Evolutionary conservation across 148 eudicot genomes (phyloP).

Genomic region (Nepenthes mirabilis): DNA sequence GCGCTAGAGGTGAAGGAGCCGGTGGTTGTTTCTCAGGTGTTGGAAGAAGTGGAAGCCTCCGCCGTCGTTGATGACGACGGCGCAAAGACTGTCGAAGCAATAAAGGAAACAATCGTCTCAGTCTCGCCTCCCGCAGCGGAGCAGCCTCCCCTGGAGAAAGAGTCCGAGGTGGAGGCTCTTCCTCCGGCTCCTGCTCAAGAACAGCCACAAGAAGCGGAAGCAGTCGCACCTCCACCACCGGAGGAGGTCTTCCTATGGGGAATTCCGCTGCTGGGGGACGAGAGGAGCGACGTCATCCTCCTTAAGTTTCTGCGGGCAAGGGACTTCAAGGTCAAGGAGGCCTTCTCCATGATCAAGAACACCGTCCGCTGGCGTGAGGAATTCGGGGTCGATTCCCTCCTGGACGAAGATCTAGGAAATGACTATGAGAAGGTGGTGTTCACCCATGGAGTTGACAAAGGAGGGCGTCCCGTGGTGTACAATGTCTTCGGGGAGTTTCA

Average conservation of each 20-base stretch:
- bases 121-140: conserved; percentile 11
- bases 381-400: conserved; percentile 32
- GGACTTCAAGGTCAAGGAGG: conserved; percentile 55
- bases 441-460: conserved; percentile 45
- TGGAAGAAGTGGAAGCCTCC: conserved; percentile 10
- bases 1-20: conserved; percentile 3
- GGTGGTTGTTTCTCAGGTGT: conserved; percentile 13
- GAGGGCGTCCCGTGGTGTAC: conserved; percentile 44
- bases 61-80: conserved; percentile 21
- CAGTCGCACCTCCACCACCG: conserved; percentile 29
- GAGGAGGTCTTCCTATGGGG: conserved; percentile 58
- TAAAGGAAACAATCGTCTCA: conserved; percentile 58
- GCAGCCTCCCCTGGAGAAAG: background rate
- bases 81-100: conserved; percentile 48
- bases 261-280: conserved; percentile 33
- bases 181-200: conserved; percentile 8
- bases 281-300: conserved; percentile 34
- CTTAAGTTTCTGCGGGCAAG: conserved; percentile 63
- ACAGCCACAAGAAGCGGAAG: conserved; percentile 13
- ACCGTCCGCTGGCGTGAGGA: conserved; percentile 53
- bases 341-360: conserved; percentile 47
- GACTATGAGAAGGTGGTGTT: conserved; percentile 60
- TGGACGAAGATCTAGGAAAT: conserved; percentile 30
- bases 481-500: conserved; percentile 58
- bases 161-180: background rate